These are phyloP conservation scores for Myxozyma melibiosi DNA, from an alignment of 805 yeast species.

Conservation along the genomic window DNA sequence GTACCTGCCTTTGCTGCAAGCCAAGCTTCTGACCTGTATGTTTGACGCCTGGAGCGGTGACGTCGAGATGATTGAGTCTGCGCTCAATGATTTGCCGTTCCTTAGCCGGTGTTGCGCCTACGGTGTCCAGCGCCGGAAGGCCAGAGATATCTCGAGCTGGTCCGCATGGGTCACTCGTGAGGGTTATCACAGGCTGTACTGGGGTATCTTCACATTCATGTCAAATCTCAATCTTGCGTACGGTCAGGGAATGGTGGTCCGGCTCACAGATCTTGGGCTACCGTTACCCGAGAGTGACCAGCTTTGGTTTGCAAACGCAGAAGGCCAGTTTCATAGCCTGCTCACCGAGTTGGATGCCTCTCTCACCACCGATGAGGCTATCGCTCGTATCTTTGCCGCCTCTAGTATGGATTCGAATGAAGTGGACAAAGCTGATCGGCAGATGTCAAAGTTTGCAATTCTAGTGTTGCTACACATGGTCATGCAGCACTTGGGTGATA, in stretches of 20 bases:
- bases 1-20: slow-evolving; percentile 10
- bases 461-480: slow-evolving; percentile 9
- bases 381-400: not conserved
- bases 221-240: slow-evolving; percentile 12
- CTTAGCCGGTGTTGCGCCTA: slow-evolving; percentile 16
- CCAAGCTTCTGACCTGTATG: slow-evolving; percentile 16
- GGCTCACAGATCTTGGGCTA: slow-evolving; percentile 29
- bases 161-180: slow-evolving; percentile 15
- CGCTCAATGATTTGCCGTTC: slow-evolving; percentile 10
- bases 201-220: slow-evolving; percentile 19
- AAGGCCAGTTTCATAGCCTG: slow-evolving; percentile 9
- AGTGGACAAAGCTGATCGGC: slow-evolving; percentile 7
- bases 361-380: slow-evolving; percentile 4
- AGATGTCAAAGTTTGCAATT: slow-evolving; percentile 12
- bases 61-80: slow-evolving; percentile 7
- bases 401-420: slow-evolving; percentile 3
- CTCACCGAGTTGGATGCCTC: not conserved
- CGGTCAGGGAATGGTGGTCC: slow-evolving; percentile 10
- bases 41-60: slow-evolving; percentile 19
- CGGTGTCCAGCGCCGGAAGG: slow-evolving; percentile 6
- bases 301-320: slow-evolving; percentile 31
- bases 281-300: slow-evolving; percentile 35
- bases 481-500: slow-evolving; percentile 2
- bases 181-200: slow-evolving; percentile 14
- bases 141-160: slow-evolving; percentile 7